Evolutionary conservation across 108 stramenopile genomes (phyloP).

Genomic region (Pseudonitzschia pungens): DNA sequence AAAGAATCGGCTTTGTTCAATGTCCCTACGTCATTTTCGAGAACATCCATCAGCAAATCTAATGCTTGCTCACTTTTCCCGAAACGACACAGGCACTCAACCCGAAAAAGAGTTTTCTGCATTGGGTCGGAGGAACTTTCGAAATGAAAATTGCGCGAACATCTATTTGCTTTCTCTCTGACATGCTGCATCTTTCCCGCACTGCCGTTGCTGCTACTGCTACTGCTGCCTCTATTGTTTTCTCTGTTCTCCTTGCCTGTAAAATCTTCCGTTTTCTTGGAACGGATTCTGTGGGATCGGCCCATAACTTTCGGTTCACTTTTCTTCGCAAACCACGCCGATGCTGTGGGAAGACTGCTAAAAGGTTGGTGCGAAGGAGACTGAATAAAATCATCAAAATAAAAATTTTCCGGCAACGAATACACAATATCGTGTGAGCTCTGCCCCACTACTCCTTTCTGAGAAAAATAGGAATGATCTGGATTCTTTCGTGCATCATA

Average conservation of each 20-base stretch:
- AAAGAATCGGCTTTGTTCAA: slow-evolving; percentile 13
- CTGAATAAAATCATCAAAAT: slow-evolving; percentile 9
- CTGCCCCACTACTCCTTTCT: slow-evolving; percentile 62
- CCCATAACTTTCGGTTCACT: not conserved
- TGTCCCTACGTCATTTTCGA: slow-evolving; percentile 1
- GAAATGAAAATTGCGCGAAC: not conserved
- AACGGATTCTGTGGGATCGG: not conserved
- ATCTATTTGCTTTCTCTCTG: not conserved
- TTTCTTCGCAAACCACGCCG: not conserved
- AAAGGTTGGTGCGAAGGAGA: slow-evolving; percentile 26
- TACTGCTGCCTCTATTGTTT: not conserved
- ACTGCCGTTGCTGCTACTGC: not conserved
- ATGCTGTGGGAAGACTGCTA: not conserved
- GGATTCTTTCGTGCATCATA: not conserved
- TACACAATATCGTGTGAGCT: slow-evolving; percentile 79
- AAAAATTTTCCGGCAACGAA: slow-evolving; percentile 12
- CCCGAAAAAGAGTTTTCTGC: not conserved
- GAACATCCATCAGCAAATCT: slow-evolving; percentile 27
- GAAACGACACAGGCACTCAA: not conserved
- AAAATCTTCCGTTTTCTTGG: not conserved
- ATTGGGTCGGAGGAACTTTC: not conserved
- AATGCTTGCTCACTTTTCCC: slow-evolving; percentile 22
- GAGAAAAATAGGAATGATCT: slow-evolving; percentile 24
- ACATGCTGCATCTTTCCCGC: not conserved
- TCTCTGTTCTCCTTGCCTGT: not conserved